These are phyloP conservation scores for Starmerella geochares DNA, from an alignment of 805 yeast species.

Conservation along the genomic window DNA sequence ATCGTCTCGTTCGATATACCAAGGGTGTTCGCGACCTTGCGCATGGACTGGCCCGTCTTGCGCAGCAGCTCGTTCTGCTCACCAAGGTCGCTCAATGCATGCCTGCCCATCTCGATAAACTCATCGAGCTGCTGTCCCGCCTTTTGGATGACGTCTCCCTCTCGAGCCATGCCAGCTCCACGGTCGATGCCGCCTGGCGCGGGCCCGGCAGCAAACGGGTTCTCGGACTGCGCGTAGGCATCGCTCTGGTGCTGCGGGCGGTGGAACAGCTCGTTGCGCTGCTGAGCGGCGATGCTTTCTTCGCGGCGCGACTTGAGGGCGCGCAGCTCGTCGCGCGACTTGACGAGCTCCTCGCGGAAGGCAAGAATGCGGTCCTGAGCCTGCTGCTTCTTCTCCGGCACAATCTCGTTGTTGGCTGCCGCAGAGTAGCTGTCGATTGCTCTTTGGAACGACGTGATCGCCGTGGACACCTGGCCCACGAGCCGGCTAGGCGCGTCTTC, in stretches of 20 bases:
- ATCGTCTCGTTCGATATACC: constrained; percentile 85
- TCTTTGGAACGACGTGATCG: constrained; percentile 61
- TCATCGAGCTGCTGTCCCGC: constrained; percentile 80
- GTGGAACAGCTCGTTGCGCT: constrained; percentile 46
- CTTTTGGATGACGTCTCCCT: constrained; percentile 45
- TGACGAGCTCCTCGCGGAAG: constrained; percentile 39
- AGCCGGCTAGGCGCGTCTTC: constrained; percentile 62
- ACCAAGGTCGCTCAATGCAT: constrained; percentile 72
- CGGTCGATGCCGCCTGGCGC: constrained; percentile 26
- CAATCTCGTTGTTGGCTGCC: constrained; percentile 49
- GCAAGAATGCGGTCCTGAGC: constrained; percentile 51
- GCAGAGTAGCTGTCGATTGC: constrained; percentile 62
- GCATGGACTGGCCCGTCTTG: constrained; percentile 52
- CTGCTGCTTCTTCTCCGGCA: constrained; percentile 45
- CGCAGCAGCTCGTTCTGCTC: constrained; percentile 69
- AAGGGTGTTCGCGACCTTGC: constrained; percentile 60
- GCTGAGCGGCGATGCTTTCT: constrained; percentile 38
- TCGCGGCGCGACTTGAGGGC: constrained; percentile 49
- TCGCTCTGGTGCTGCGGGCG: constrained; percentile 30
- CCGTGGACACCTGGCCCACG: constrained; percentile 67
- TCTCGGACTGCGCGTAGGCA: constrained; percentile 20
- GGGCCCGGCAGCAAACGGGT: constrained; percentile 26
- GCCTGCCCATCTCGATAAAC: constrained; percentile 79
- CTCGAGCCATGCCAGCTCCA: constrained; percentile 60
- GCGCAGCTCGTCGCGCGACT: constrained; percentile 43